These are phyloP conservation scores for Globisporangium perplexum DNA, from an alignment of 352 stramenopile species.

Conservation along the genomic window DNA sequence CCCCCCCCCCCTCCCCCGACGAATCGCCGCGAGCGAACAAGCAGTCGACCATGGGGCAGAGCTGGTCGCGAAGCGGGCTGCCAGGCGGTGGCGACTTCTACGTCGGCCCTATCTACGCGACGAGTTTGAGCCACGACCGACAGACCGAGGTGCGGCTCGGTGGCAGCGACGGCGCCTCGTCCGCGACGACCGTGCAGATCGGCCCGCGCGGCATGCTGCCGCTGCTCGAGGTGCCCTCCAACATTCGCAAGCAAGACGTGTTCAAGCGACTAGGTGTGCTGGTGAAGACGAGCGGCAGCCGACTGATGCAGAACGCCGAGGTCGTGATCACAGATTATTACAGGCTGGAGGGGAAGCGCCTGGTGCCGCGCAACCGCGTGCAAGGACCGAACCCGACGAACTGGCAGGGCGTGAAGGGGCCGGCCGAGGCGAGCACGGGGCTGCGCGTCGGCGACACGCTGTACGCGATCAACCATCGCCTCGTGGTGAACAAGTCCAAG, in stretches of 20 bases:
- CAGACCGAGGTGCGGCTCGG: slow-evolving; percentile 78
- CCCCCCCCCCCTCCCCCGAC: no score
- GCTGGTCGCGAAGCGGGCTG: slow-evolving; percentile 48
- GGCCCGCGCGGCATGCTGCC: slow-evolving; percentile 60
- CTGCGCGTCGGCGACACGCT: slow-evolving; percentile 77
- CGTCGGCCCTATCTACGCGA: slow-evolving; percentile 77
- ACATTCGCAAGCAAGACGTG: slow-evolving; percentile 61
- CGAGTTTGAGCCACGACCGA: slow-evolving; percentile 78
- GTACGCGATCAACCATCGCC: slow-evolving; percentile 82
- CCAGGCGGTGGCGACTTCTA: slow-evolving; percentile 73
- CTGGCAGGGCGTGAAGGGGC: slow-evolving; percentile 69
- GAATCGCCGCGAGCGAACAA: background rate
- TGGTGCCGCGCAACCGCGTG: slow-evolving; percentile 66
- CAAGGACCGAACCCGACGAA: slow-evolving; percentile 53
- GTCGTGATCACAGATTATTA: slow-evolving; percentile 80
- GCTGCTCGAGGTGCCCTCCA: slow-evolving; percentile 46
- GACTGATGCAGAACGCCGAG: slow-evolving; percentile 82
- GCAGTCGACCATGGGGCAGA: slow-evolving; percentile 50
- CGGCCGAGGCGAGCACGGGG: slow-evolving; percentile 62
- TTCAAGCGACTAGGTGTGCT: slow-evolving; percentile 76
- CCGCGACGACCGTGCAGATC: slow-evolving; percentile 53
- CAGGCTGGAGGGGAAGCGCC: slow-evolving; percentile 68
- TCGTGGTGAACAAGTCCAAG: slow-evolving; percentile 86
- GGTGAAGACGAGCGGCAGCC: slow-evolving; percentile 77
- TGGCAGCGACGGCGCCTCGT: slow-evolving; percentile 24